Evolutionary conservation across 2,329 filamentous ascomycete genomes (phyloP), one percentile per base, ranked within the genome.

Genomic region (Cordyceps pruinosa): DNA sequence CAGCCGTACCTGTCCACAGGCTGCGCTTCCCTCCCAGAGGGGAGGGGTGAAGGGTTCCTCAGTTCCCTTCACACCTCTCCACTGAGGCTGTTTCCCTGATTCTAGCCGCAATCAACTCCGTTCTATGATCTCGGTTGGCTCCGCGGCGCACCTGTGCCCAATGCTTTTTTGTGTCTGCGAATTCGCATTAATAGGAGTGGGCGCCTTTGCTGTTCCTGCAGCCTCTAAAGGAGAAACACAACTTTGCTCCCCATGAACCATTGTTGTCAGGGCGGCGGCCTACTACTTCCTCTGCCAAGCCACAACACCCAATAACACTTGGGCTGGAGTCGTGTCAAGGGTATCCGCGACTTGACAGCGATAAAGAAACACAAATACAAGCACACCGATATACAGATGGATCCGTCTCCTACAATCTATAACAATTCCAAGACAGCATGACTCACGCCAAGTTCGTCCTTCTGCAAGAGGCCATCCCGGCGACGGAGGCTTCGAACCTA

Each of bases 71-170:
- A 41, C n/a, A 30, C 15, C 34, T 19, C 54, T 56, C 54, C 54
- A 56, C 54, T 50, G 54, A 56, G 54, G 54, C 54, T 56, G 54
- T 50, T 17, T 56, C n/a, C 42, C 30, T 48, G 30, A 21, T 30
- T 19, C 45, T 34, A 10, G 44, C 37, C 35, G 21, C 26, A 15
- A 30, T 50, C 41, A 56, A 56, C 12, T 37, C 46, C 54, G 54
- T 41, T 41, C n/a, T 49, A 10, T 56, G 45, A 56, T 56, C 54
- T 56, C 54, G 37, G 54, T 45, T 49, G 45, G n/a, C 53, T 49
- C 53, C 53, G 53, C 34, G 53, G 53, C 53, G 25, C 34, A 30
- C 50, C 13, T 44, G 32, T 55, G 52, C 32, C 42, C 42, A 30
- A 23, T 46, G 42, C 26, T 46, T 34, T 19, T 25, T 25, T 3